Conservation (phyloP, 2,329 filamentous ascomycete species). For the Aureobasidium mangrovei region DNA sequence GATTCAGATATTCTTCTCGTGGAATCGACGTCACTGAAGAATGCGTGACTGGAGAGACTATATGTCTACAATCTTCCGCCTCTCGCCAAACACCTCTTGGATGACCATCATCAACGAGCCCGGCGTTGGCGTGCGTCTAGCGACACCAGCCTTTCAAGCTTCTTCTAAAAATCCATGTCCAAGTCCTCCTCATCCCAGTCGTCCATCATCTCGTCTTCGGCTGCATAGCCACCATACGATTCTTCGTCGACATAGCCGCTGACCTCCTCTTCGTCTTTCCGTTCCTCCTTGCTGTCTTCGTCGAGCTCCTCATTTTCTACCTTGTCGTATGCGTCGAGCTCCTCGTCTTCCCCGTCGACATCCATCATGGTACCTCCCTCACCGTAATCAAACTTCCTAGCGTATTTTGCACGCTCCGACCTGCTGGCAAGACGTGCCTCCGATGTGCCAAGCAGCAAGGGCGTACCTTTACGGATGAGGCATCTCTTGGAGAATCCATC, state of each 20-base stretch:
- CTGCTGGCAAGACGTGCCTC: background rate
- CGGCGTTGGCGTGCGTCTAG: no score
- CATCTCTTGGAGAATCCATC: background rate
- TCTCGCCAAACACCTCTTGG: no score
- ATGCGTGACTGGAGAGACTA: no score
- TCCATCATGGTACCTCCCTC: background rate
- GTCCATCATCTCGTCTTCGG: background rate
- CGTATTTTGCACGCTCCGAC: background rate
- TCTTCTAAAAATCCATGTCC: background rate
- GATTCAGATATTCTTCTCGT: no score
- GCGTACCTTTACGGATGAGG: background rate
- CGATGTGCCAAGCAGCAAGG: background rate
- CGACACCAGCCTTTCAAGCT: no score
- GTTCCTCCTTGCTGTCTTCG: background rate
- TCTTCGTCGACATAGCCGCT: constrained; percentile 3
- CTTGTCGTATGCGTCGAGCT: background rate
- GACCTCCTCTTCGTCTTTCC: background rate
- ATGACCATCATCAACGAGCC: no score
- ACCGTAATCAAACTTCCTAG: background rate
- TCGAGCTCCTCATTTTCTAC: background rate
- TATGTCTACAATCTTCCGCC: no score
- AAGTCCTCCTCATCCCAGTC: background rate
- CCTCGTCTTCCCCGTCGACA: background rate
- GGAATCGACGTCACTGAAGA: no score
- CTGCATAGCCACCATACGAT: background rate